A percentile compares a stretch with the other conserved stretches of the same genome.
Evolutionary conservation across 164 flowering plant genomes (phyloP).

Genomic region (Vitis riparia): DNA sequence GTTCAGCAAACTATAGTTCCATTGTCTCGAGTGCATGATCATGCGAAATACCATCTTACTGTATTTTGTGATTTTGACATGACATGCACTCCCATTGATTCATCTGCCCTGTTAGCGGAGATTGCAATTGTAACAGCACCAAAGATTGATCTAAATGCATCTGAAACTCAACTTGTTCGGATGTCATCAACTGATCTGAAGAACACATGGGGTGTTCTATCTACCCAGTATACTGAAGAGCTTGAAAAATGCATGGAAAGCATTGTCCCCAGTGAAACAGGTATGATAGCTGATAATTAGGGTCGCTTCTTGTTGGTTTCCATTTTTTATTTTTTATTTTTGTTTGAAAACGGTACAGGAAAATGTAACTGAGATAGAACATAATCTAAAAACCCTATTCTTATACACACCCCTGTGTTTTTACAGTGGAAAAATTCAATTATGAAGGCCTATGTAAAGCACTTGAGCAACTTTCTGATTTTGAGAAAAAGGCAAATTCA

Average conservation of each 20-base stretch:
- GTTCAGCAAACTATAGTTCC: conserved; percentile 67
- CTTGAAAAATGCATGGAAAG: conserved; percentile 85
- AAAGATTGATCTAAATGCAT: conserved; percentile 52
- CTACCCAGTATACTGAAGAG: conserved; percentile 81
- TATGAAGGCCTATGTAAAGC: too few species aligned
- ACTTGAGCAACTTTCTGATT: too few species aligned
- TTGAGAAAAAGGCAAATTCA: too few species aligned
- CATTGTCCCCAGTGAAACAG: conserved; percentile 52
- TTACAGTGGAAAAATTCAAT: too few species aligned
- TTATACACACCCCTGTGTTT: too few species aligned
- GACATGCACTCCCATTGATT: conserved; percentile 93
- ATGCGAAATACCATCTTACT: conserved; percentile 46
- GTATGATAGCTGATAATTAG: conserved; percentile 25
- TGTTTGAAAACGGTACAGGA: conserved; percentile 1
- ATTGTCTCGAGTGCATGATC: conserved; percentile 49
- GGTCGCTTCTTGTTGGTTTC: too few species aligned
- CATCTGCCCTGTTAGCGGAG: conserved; percentile 95
- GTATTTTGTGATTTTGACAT: conserved; percentile 95
- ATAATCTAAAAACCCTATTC: too few species aligned
- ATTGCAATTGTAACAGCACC: conserved; percentile 87
- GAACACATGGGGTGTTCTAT: conserved; percentile 74
- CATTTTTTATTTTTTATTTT: neutral
- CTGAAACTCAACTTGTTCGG: conserved; percentile 45
- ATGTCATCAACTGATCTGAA: conserved; percentile 77
- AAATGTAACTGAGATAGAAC: neutral